Evolutionary conservation across 352 stramenopile species (phyloP).

Genomic region (Thraustotheca clavata): DNA sequence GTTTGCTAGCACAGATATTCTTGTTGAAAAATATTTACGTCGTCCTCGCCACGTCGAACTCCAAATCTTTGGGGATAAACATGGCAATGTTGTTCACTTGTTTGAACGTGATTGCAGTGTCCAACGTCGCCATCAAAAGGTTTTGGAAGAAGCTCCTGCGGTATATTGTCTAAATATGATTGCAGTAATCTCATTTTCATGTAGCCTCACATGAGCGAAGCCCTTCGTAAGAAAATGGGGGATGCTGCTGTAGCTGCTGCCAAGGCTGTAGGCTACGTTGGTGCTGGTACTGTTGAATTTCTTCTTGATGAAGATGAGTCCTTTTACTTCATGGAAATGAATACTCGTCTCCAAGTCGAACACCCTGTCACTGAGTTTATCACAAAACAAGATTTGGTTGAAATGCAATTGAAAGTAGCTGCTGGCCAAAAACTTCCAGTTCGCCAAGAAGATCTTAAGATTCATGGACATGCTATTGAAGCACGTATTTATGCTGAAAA

Average conservation of each 20-base stretch:
- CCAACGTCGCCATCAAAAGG: slow-evolving; percentile 91
- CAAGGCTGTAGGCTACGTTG: slow-evolving; percentile 87
- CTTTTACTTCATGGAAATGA: slow-evolving; percentile 97
- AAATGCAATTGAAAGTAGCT: slow-evolving; percentile 92
- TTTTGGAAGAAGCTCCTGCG: slow-evolving; percentile 89
- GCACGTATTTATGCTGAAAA: slow-evolving; percentile 93
- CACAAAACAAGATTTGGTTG: slow-evolving; percentile 83
- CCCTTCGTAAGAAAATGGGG: slow-evolving; percentile 80
- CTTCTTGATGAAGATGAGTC: slow-evolving; percentile 84
- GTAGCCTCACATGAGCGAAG: slow-evolving; percentile 68
- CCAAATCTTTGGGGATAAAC: slow-evolving; percentile 88
- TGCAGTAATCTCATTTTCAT: background rate
- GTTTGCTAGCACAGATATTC: slow-evolving; percentile 85
- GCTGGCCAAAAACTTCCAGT: slow-evolving; percentile 86
- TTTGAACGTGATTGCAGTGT: slow-evolving; percentile 88
- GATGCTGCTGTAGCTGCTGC: slow-evolving; percentile 81
- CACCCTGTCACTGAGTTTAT: slow-evolving; percentile 90
- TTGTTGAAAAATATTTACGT: slow-evolving; percentile 88
- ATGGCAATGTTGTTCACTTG: slow-evolving; percentile 86
- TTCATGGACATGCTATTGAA: slow-evolving; percentile 88
- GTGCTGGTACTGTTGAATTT: slow-evolving; percentile 92
- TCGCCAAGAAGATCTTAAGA: slow-evolving; percentile 78
- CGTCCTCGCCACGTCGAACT: slow-evolving; percentile 90
- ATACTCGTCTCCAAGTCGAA: slow-evolving; percentile 93
- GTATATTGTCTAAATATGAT: slow-evolving; percentile 32